These are phyloP conservation scores for Metarhizium guizhouense DNA, from an alignment of 2,329 filamentous ascomycete species.

Conservation along the genomic window DNA sequence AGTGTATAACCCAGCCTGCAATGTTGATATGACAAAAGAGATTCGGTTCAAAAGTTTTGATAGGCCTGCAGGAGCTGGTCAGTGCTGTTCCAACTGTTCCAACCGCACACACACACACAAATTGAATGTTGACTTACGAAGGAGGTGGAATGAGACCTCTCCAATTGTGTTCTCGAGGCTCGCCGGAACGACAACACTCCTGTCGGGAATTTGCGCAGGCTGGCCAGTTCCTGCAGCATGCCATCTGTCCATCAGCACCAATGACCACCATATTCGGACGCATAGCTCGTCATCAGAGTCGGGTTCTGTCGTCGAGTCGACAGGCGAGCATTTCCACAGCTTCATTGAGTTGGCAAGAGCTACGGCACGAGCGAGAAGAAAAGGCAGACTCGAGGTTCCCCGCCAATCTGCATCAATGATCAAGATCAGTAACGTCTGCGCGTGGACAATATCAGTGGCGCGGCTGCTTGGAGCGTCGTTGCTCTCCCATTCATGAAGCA, in stretches of 20 bases:
- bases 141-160: slow-evolving; percentile 53
- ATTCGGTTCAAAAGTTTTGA: slow-evolving; percentile 43
- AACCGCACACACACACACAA: not conserved
- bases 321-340: slow-evolving; percentile 37
- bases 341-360: slow-evolving; percentile 57
- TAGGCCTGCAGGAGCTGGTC: slow-evolving; percentile 30
- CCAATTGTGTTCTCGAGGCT: slow-evolving; percentile 54
- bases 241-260: slow-evolving; percentile 66
- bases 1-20: slow-evolving; percentile 25
- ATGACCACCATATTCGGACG: slow-evolving; percentile 61
- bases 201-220: slow-evolving; percentile 53
- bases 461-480: slow-evolving; percentile 27
- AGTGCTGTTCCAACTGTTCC: not conserved
- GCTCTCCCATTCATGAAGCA: slow-evolving; percentile 45
- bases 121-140: slow-evolving; percentile 38
- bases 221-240: slow-evolving; percentile 59
- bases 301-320: slow-evolving; percentile 38
- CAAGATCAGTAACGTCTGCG: slow-evolving; percentile 59
- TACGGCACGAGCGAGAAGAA: slow-evolving; percentile 55
- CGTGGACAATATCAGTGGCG: slow-evolving; percentile 45
- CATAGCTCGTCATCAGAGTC: slow-evolving; percentile 55
- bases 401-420: slow-evolving; percentile 53
- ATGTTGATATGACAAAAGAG: slow-evolving; percentile 27
- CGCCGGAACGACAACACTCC: slow-evolving; percentile 48
- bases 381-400: slow-evolving; percentile 36